Evolutionary conservation across 1,139 yeast species (phyloP), one percentile per base, ranked within the genome.

Genomic region (Blastobotrys malaysiensis): DNA sequence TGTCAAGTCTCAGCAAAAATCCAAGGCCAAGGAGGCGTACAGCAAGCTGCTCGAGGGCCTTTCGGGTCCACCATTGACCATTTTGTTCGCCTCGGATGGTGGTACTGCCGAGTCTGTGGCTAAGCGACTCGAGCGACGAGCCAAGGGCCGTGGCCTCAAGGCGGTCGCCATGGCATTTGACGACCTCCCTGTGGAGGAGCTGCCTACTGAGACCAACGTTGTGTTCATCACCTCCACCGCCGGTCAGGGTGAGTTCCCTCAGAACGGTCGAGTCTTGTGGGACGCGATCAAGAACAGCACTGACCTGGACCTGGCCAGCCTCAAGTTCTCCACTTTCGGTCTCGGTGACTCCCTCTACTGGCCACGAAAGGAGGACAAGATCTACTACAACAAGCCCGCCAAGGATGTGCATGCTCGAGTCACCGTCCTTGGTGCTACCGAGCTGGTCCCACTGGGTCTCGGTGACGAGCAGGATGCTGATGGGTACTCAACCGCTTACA

Each of bases 381-480:
- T 87, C 69, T 91, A 88, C 73, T 91, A 89, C 74, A 91, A 91
- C 75, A 90, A 90, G 70, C 98, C 98, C n/a, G 81, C 85, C 31
- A 79, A 79, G 63, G 97, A 90, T 69, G 74, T 91, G 58, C 76
- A 72, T 66, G 80, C 79, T 59, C 83, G 86, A 61, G 73, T 91
- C 59, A 75, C 75, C 59, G 74, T 86, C 57, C 78, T 88, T 56
- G 93, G 96, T 48, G 97, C 87, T 57, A 81, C 78, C 57, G 83
- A 81, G 56, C 74, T 91, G 55, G 80, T 82, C 55, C 89, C 86
- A 9, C 71, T 90, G 50, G 97, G 97, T 13, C 77, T 88, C 52
- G 98, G 98, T 72, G 97, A 91, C 71, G 98, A 91, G 67, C 98
- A 93, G 74, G 98, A 88, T 69, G 96, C 96, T 45, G 98, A 91